phyloP scores from a whole-genome alignment of 768 basidiomycete genomes.

The Leccinum subgranulosum region DNA sequence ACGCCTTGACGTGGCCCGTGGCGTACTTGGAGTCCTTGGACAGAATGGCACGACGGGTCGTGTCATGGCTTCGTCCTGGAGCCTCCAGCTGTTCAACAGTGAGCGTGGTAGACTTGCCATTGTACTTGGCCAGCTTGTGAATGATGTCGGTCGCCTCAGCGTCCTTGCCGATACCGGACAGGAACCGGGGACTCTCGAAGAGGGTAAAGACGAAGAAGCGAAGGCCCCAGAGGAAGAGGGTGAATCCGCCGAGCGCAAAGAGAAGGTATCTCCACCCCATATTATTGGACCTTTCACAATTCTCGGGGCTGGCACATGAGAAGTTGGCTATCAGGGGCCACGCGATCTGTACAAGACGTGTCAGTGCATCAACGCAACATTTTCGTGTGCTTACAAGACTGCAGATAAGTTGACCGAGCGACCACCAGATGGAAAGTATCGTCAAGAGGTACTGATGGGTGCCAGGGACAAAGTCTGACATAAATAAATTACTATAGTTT shows the following conservation, averaged over 20 bases:
- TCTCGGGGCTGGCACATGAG: constrained; percentile 39
- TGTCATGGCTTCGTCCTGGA: constrained; percentile 21
- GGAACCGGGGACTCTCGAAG: constrained; percentile 56
- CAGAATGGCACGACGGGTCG: constrained; percentile 20
- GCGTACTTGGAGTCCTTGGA: constrained; percentile 43
- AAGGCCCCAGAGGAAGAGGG: constrained; percentile 47
- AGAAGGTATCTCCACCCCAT: constrained; percentile 67
- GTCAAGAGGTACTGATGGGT: constrained; percentile 59
- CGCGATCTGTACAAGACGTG: constrained; percentile 37
- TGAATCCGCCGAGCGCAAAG: constrained; percentile 50
- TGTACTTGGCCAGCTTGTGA: constrained; percentile 48
- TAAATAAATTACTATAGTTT: constrained; percentile 3
- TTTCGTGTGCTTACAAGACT: constrained; percentile 36
- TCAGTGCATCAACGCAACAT: not conserved
- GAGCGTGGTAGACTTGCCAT: constrained; percentile 40
- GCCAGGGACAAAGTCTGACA: constrained; percentile 47
- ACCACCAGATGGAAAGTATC: constrained; percentile 58
- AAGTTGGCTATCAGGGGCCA: constrained; percentile 59
- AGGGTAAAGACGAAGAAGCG: constrained; percentile 53
- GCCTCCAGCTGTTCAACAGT: constrained; percentile 43
- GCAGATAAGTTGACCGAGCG: constrained; percentile 50
- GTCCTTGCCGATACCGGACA: constrained; percentile 52
- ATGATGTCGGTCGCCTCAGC: constrained; percentile 48
- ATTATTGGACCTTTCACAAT: constrained; percentile 44
- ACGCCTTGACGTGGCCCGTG: constrained; percentile 46